Base-by-base conservation (phyloP, 2,329 filamentous ascomycete species). In the Fusarium annulatum region DNA sequence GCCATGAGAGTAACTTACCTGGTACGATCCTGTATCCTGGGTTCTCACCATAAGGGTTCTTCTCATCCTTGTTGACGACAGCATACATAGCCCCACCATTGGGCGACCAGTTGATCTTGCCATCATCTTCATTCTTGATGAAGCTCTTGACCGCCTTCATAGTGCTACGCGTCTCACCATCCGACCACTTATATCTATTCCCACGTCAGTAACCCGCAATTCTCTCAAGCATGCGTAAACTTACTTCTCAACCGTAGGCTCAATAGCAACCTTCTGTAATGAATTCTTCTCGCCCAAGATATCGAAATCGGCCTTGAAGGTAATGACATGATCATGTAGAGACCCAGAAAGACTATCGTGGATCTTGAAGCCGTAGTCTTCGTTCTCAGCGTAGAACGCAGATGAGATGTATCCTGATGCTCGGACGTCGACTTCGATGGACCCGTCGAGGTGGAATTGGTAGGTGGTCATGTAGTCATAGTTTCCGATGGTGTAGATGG, bases 121-220 rank as follows among this genome's bases (percentile, higher is more conserved):
- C 56, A 6, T 63, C 61, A 8, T 61, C 61, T 34, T 61, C 61
- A 10, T 34, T 63, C 12, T 49, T 43, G 14, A 63, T 36, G n/a
- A 63, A 61, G n/a, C 42, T 63, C 56, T 61, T 63, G 1, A 61
- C 56, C 2, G 56, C 56, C 19, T 63, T 63, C 61, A 63, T 63
- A 0, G 56, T 63, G 5, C n/a, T 61, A 0, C 34, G 19, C 0
- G 61, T n/a, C 34, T 61, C 9, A 21, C 48, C 48, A 1, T 41
- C 56, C 9, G 61, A 63, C 61, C 61, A 63, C 11, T 61, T 61
- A 5, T 63, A 63, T 9, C 61, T 63, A 34, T 18, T 7, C 7
- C 9, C 28, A 9, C 6, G 2, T 53, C 11, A 61, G 41, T 1
- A 19, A 21, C 3, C 4, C 10, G 5, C 3, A 8, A 8, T 2